Conservation (phyloP, 1,284 basidiomycete genomes). For the Somion occarium region DNA sequence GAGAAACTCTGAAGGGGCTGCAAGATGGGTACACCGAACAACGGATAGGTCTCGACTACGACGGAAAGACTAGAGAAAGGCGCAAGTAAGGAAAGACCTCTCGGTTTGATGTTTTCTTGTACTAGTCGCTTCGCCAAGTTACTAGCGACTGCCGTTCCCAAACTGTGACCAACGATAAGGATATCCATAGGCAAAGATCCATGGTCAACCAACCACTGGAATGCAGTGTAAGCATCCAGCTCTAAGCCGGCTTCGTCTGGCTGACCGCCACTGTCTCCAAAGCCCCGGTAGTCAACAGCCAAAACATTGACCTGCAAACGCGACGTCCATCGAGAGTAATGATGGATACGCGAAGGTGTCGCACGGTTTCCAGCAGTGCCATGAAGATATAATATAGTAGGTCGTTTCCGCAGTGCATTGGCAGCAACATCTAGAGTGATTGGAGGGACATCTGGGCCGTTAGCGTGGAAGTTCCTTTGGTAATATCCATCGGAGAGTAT, state of each 20-base stretch:
- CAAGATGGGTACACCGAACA: slow-evolving; percentile 71
- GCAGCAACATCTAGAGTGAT: slow-evolving; percentile 31
- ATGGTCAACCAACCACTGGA: slow-evolving; percentile 67
- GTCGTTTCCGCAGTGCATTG: slow-evolving; percentile 52
- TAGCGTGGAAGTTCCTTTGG: slow-evolving; percentile 35
- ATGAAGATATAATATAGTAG: slow-evolving; percentile 85
- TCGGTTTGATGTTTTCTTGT: slow-evolving; percentile 44
- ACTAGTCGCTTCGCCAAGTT: slow-evolving; percentile 58
- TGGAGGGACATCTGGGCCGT: slow-evolving; percentile 20
- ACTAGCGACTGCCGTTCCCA: slow-evolving; percentile 77
- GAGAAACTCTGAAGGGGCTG: slow-evolving; percentile 68
- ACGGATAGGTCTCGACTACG: slow-evolving; percentile 67
- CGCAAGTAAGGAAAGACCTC: slow-evolving; percentile 69
- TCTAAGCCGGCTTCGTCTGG: slow-evolving; percentile 76
- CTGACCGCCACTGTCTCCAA: slow-evolving; percentile 77
- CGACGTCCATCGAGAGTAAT: slow-evolving; percentile 58
- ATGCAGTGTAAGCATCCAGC: slow-evolving; percentile 75
- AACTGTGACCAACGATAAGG: slow-evolving; percentile 74
- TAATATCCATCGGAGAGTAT: slow-evolving; percentile 72
- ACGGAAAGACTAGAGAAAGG: slow-evolving; percentile 70
- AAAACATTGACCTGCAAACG: slow-evolving; percentile 74
- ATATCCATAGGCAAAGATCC: slow-evolving; percentile 59
- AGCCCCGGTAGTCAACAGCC: slow-evolving; percentile 90
- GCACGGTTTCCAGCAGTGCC: slow-evolving; percentile 86
- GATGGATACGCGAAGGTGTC: slow-evolving; percentile 53